Percentiles rank a stretch among this genome's conserved stretches.
phyloP scores from a whole-genome alignment of 1,139 yeast genomes.

The Pichiaceae sp. region DNA sequence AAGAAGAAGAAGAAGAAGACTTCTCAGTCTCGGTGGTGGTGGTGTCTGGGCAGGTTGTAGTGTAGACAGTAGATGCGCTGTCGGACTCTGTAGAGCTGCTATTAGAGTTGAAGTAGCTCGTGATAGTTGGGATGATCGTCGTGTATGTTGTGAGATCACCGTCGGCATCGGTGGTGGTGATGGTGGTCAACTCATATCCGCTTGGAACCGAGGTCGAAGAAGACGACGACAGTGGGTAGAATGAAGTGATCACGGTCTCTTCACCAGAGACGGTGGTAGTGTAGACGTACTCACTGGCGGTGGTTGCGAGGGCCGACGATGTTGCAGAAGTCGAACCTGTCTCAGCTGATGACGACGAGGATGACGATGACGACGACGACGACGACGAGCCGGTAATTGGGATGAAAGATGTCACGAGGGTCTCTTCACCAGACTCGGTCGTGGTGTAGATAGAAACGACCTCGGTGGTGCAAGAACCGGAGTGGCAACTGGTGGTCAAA shows the following conservation, averaged over 20 bases:
- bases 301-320: neutral
- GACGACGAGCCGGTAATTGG: conserved; percentile 12
- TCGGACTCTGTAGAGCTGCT: conserved; percentile 5
- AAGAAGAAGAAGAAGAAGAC: conserved; percentile 6
- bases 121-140: conserved; percentile 17
- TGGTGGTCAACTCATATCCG: conserved; percentile 2
- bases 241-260: conserved; percentile 1
- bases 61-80: conserved; percentile 1
- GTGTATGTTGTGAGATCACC: conserved; percentile 15
- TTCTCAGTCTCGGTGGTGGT: conserved; percentile 3
- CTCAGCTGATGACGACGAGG: neutral
- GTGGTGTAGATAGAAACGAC: conserved; percentile 13
- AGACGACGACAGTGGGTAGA: conserved; percentile 3
- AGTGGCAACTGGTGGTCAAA: conserved; percentile 5
- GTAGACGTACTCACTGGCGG: conserved; percentile 6
- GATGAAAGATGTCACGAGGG: conserved; percentile 11
- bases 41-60: conserved; percentile 5
- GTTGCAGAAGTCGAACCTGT: neutral
- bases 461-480: conserved; percentile 8
- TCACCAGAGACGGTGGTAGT: conserved; percentile 17
- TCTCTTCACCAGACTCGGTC: conserved; percentile 12
- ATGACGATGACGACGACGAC: neutral
- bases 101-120: conserved; percentile 3
- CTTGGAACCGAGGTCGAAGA: conserved; percentile 5
- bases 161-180: conserved; percentile 12